These are phyloP conservation scores for Paecilomyces sp. DNA, from an alignment of 2,329 filamentous ascomycete species.

Conservation along the genomic window DNA sequence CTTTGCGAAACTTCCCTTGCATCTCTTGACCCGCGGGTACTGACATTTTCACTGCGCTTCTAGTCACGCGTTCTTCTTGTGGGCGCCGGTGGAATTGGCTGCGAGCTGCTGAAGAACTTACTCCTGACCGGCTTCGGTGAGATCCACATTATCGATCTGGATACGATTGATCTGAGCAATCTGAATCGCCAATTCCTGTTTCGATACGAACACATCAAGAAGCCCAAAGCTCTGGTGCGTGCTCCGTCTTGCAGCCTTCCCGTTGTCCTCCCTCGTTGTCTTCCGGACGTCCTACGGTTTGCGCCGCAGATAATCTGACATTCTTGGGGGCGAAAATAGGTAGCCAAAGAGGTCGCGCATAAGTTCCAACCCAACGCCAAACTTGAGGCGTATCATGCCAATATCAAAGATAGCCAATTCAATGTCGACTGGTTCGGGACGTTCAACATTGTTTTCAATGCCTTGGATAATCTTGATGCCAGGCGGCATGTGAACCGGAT, in stretches of 20 bases:
- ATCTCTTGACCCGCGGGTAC: background rate
- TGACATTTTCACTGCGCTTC: slow-evolving; percentile 4
- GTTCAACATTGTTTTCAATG: slow-evolving; percentile 90
- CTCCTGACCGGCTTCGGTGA: slow-evolving; percentile 87
- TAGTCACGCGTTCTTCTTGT: slow-evolving; percentile 88
- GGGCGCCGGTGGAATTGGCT: slow-evolving; percentile 93
- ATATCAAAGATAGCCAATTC: slow-evolving; percentile 87
- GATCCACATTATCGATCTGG: slow-evolving; percentile 90
- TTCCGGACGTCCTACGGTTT: background rate
- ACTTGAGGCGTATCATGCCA: slow-evolving; percentile 83
- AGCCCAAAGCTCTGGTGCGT: slow-evolving; percentile 82
- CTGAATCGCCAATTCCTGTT: slow-evolving; percentile 97
- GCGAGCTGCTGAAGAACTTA: slow-evolving; percentile 94
- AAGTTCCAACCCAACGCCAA: slow-evolving; percentile 84
- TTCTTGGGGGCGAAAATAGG: slow-evolving; percentile 42
- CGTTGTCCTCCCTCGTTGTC: background rate
- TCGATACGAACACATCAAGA: slow-evolving; percentile 94
- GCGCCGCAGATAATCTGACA: slow-evolving; percentile 9
- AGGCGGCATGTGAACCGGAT: slow-evolving; percentile 94
- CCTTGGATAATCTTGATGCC: slow-evolving; percentile 90
- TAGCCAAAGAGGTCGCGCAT: slow-evolving; percentile 84
- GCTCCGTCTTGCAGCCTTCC: slow-evolving; percentile 4
- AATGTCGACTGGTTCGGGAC: slow-evolving; percentile 78
- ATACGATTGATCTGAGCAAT: slow-evolving; percentile 97
- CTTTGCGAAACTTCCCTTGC: slow-evolving; percentile 4